These are phyloP conservation scores for Pseudogymnoascus sp. DNA, from an alignment of 2,329 filamentous ascomycete species.

Conservation along the genomic window DNA sequence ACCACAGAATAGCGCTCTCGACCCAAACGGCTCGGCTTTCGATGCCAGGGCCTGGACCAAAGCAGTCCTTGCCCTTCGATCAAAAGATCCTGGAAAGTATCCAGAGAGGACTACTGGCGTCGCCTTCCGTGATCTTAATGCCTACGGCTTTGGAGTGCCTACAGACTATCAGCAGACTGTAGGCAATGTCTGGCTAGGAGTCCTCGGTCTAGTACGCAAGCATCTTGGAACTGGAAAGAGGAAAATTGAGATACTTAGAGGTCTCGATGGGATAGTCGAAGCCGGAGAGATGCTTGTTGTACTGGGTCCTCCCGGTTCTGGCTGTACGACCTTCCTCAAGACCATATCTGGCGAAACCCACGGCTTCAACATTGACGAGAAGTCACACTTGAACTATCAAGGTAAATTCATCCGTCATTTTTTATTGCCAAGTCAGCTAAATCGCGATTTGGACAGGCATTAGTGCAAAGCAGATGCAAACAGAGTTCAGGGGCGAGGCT, in stretches of 20 bases:
- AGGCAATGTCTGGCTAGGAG: constrained; percentile 35
- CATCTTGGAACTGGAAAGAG: constrained; percentile 46
- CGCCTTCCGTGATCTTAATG: constrained; percentile 20
- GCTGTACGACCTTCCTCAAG: constrained; percentile 56
- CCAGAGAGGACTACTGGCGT: constrained; percentile 19
- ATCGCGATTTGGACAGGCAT: neutral
- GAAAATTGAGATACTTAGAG: constrained; percentile 45
- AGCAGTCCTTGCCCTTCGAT: constrained; percentile 30
- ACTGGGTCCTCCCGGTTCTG: constrained; percentile 52
- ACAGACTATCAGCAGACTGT: constrained; percentile 26
- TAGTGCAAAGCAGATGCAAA: constrained; percentile 37
- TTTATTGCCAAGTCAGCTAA: neutral
- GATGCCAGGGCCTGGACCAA: constrained; percentile 12
- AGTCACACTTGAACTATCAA: constrained; percentile 51
- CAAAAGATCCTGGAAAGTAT: constrained; percentile 38
- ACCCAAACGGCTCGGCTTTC: constrained; percentile 32
- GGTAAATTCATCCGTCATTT: constrained; percentile 30
- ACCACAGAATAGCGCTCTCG: constrained; percentile 39
- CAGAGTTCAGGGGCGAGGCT: constrained; percentile 61
- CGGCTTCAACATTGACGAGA: constrained; percentile 43
- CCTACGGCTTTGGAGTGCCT: constrained; percentile 20
- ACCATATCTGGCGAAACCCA: constrained; percentile 45
- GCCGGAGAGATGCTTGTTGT: constrained; percentile 59
- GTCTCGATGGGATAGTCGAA: constrained; percentile 54
- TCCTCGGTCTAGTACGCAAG: constrained; percentile 34